Evolutionary conservation across 768 basidiomycete species (phyloP), one percentile per base, ranked within the genome.

Genomic region (Dictyophora rubrovolvata): DNA sequence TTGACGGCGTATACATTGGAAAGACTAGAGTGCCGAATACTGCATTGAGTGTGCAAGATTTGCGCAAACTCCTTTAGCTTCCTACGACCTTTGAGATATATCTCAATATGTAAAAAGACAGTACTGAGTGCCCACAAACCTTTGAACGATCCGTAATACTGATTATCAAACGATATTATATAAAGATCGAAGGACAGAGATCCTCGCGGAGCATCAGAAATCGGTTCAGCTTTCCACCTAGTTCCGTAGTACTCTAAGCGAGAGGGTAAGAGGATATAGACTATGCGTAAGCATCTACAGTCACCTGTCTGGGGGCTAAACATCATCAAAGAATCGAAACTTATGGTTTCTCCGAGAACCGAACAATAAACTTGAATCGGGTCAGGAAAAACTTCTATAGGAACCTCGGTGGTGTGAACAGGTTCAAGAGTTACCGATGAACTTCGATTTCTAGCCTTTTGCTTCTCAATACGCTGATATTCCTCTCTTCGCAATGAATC

Each of bases 261-360:
- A 21, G 42, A 21, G 47, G 37, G 28, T 23, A 21, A 47, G n/a
- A 55, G 61, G 7, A 9, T 11, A 18, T 0, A 23, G 10, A 20
- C 47, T 33, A 21, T 20, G 18, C 18, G 21, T 18, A 59, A 48
- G 17, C 21, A 48, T n/a, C 11, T 23, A 33, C 55, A 64, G 52
- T 59, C 22, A 87, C 87, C 84, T 69, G 76, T 74, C n/a, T 77
- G 75, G 7, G 87, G 84, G 67, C 87, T 86, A 65, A 85, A 89
- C 48, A 89, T 72, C 66, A 80, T 84, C 53, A 91, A 87, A 0
- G 78, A 75, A 62, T 71, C 77, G 65, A 91, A 91, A 18, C 66
- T 69, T 35, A 84, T 73, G 0, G 80, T 86, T 36, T 78, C 75
- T 34, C 17, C 18, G 1, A 20, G 36, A 33, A 12, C 33, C 6